These are phyloP conservation scores for Talaromyces sp. DNA, from an alignment of 2,329 filamentous ascomycete genomes.

Conservation along the genomic window DNA sequence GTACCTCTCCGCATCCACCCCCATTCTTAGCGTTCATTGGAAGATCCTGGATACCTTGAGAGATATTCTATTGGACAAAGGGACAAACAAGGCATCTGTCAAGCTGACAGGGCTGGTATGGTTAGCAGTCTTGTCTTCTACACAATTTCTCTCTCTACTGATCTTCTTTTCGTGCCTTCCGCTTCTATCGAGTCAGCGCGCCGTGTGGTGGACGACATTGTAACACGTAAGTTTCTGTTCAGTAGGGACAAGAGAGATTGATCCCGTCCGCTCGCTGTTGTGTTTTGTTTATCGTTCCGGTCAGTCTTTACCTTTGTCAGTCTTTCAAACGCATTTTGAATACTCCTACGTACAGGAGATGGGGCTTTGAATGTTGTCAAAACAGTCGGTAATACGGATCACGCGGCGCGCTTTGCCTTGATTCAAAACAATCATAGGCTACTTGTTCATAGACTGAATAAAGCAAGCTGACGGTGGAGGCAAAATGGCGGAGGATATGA, in stretches of 20 bases:
- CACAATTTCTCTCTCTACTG: not conserved
- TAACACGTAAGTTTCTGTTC: not conserved
- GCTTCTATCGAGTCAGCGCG: not conserved
- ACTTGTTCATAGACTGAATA: not conserved
- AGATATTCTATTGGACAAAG: not conserved
- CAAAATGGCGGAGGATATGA: constrained; percentile 17
- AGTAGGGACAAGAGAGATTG: constrained; percentile 7
- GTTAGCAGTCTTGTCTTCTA: not conserved
- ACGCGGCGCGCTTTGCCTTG: not conserved
- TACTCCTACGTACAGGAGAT: not conserved
- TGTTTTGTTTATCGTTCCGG: not conserved
- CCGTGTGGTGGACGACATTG: constrained; percentile 7
- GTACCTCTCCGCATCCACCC: constrained; percentile 11
- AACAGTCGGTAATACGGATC: not conserved
- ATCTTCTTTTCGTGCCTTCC: not conserved
- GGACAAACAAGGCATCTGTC: not conserved
- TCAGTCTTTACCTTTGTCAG: constrained; percentile 15
- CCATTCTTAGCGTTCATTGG: constrained; percentile 9
- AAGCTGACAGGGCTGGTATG: not conserved
- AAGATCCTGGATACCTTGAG: constrained; percentile 10
- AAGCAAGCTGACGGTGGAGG: not conserved
- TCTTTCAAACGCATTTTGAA: not conserved
- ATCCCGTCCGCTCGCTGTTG: constrained; percentile 17
- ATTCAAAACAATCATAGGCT: not conserved
- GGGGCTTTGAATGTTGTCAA: not conserved